These are phyloP conservation scores for Taphrina confusa DNA, from an alignment of 1,139 yeast genomes.

Conservation along the genomic window DNA sequence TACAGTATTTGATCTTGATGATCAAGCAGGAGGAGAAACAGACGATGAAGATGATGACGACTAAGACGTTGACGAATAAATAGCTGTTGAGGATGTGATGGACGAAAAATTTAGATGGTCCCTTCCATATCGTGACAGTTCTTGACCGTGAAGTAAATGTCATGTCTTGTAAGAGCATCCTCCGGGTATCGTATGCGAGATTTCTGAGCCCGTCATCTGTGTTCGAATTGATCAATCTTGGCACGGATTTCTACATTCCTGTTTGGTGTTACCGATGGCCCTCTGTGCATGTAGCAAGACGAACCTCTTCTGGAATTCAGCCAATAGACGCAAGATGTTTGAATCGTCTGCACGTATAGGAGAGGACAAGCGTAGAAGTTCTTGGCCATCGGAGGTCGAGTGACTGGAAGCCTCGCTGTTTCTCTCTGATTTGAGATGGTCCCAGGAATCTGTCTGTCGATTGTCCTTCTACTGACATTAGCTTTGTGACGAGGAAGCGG, in stretches of 20 bases:
- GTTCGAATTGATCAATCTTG: neutral
- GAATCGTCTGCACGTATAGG: neutral
- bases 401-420: constrained; percentile 16
- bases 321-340: neutral
- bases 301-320: constrained; percentile 1
- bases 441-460: constrained; percentile 22
- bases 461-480: neutral
- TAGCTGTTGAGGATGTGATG: no score
- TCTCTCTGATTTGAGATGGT: constrained; percentile 15
- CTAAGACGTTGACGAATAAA: neutral
- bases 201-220: no score
- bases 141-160: no score
- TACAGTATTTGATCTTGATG: constrained; percentile 41
- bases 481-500: neutral
- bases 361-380: neutral
- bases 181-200: no score
- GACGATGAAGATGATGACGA: neutral
- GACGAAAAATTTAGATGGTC: no score
- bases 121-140: no score
- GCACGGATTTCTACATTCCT: constrained; percentile 11
- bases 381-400: neutral
- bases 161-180: no score
- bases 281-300: no score
- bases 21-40: constrained; percentile 37
- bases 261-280: no score